These are phyloP conservation scores for Ganoderma sp. DNA, from an alignment of 1,284 basidiomycete genomes.

Conservation along the genomic window DNA sequence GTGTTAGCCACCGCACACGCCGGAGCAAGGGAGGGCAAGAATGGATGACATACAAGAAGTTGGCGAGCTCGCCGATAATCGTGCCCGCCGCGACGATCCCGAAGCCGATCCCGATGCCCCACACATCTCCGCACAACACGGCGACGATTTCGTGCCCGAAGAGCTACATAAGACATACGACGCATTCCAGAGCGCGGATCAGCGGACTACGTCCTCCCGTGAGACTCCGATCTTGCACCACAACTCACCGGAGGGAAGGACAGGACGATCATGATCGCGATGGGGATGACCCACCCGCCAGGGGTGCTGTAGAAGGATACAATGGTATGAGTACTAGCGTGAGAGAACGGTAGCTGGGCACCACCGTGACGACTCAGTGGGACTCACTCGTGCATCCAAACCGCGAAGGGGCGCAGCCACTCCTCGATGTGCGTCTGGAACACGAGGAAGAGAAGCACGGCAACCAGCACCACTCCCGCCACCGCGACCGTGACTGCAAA, in stretches of 20 bases:
- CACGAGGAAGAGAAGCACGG: conserved; percentile 56
- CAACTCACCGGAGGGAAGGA: conserved; percentile 73
- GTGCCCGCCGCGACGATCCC: conserved; percentile 71
- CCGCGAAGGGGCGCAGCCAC: conserved; percentile 58
- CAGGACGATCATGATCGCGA: conserved; percentile 77
- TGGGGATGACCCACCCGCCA: conserved; percentile 84
- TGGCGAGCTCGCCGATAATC: conserved; percentile 69
- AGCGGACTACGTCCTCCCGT: background rate
- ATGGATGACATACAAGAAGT: conserved; percentile 58
- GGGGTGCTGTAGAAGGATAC: conserved; percentile 28
- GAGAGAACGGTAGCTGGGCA: too few species aligned
- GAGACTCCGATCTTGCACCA: conserved; percentile 3
- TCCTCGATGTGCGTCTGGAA: conserved; percentile 62
- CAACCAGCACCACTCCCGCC: background rate
- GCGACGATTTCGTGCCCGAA: conserved; percentile 82
- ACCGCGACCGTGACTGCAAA: background rate
- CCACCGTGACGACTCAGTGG: too few species aligned
- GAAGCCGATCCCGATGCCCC: conserved; percentile 72
- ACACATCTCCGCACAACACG: conserved; percentile 74
- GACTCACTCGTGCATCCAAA: conserved; percentile 53
- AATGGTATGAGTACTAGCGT: background rate
- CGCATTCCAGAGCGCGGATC: background rate
- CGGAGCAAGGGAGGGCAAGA: too few species aligned
- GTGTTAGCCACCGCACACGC: background rate
- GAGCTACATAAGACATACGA: conserved; percentile 45